Base-by-base conservation (phyloP, 371 early-diverging fungal genomes). In the Mortierella polycephala region DNA sequence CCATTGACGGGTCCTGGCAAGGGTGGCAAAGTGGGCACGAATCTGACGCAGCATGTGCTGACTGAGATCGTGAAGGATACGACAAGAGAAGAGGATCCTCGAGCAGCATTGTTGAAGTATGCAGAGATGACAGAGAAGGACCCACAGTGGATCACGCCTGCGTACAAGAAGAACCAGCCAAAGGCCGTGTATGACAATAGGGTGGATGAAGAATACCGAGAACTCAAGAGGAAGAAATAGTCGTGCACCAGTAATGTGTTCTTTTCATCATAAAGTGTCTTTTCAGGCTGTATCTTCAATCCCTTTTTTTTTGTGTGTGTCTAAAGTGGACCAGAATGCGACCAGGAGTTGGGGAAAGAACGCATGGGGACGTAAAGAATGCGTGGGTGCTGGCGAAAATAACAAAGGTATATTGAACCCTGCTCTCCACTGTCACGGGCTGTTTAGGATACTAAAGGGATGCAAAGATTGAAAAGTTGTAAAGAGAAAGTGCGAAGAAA, bases 31-130 rank as follows among this genome's bases (percentile, higher is more conserved):
- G 90, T 84, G 7, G 97, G 95, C 49, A 89, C 89, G 60, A 95
- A 89, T 62, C 83, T 90, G 53, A 93, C 95, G 10, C 95, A 96
- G 79, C 91, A 92, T 61, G 91, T 96, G 9, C 90, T 96, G 88
- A 91, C 92, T 57, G 85, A 86, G 13, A 82, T 97, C 20, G 87
- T 91, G 12, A 96, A 95, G 76, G 96, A 97, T 75, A 94, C 92
- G 9, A 88, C 90, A 49, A 86, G 93, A 73, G 87, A 86, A 70
- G 97, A 96, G 60, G 99, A 98, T 85, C 99, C 99, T 16, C 87
- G 99, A 50, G 98, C 94, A 63, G 99, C 97, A 11, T 88, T 98
- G 69, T 84, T 98, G 30, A 94, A 89, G 71, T 95, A 96, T 83
- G 98, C 98, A 1, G 87, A 91, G 16, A 85, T 83, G 2, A 96